Evolutionary conservation across 2,329 filamentous ascomycete species (phyloP).

Genomic region (Microcera coccophila): DNA sequence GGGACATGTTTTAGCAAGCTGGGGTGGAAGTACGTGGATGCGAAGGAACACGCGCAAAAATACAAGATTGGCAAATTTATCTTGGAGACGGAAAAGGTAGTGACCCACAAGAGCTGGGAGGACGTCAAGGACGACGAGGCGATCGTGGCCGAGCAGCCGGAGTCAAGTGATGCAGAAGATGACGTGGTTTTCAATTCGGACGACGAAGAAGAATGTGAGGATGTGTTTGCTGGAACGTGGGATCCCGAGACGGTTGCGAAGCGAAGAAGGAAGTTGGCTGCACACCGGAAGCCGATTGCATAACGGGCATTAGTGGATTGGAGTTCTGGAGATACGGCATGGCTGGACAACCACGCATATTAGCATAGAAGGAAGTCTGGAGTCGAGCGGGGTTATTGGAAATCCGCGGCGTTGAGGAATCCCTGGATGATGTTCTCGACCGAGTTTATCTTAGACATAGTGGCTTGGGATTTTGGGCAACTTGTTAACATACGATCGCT

Average conservation of each 20-base stretch:
- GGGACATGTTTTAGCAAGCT: conserved; percentile 52
- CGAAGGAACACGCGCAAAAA: conserved; percentile 54
- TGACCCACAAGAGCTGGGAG: conserved; percentile 51
- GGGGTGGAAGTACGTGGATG: conserved; percentile 67
- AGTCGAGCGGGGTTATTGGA: too few species aligned
- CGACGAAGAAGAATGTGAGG: conserved; percentile 64
- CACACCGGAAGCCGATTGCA: conserved; percentile 20
- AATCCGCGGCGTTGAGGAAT: too few species aligned
- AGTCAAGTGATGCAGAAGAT: conserved; percentile 19
- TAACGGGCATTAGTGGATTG: too few species aligned
- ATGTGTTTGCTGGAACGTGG: conserved; percentile 61
- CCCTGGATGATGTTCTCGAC: too few species aligned
- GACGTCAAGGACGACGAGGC: conserved; percentile 21
- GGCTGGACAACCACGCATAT: too few species aligned
- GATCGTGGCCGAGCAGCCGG: conserved; percentile 6
- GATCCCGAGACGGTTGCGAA: conserved; percentile 49
- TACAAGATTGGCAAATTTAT: conserved; percentile 70
- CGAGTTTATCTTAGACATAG: too few species aligned
- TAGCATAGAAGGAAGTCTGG: too few species aligned
- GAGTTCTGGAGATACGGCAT: too few species aligned
- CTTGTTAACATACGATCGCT: too few species aligned
- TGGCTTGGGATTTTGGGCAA: too few species aligned
- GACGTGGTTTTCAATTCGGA: conserved; percentile 57
- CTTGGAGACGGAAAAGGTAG: conserved; percentile 57
- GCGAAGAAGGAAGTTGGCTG: conserved; percentile 40